phyloP scores from a whole-genome alignment of 164 flowering plant genomes.

The Stephania cephalantha region DNA sequence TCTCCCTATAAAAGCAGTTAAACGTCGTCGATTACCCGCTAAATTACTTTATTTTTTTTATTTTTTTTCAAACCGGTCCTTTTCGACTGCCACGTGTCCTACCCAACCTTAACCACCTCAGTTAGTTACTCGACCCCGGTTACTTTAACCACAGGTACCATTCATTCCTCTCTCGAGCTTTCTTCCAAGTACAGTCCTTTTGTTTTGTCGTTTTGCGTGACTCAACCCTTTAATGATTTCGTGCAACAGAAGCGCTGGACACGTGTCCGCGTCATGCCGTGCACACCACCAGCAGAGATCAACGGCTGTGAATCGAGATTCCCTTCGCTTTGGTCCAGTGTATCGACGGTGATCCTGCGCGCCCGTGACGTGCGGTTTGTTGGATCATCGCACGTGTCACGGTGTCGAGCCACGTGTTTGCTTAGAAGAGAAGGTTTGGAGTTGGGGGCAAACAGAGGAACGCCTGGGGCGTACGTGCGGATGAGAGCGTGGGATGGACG shows the following conservation, averaged over 20 bases:
- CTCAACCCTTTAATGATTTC: slow-evolving; percentile 27
- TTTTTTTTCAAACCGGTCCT: slow-evolving; percentile 17
- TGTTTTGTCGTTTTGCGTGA: slow-evolving; percentile 32
- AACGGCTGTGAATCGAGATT: slow-evolving; percentile 13
- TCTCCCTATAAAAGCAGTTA: background rate
- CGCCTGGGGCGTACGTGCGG: background rate
- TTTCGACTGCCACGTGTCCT: slow-evolving; percentile 2
- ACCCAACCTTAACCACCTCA: slow-evolving; percentile 6
- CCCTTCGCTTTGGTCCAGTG: background rate
- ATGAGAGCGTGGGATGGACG: background rate
- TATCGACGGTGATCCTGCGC: background rate
- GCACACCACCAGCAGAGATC: slow-evolving; percentile 10
- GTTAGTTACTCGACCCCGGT: slow-evolving; percentile 10
- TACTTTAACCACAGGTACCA: slow-evolving; percentile 1
- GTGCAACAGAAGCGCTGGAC: slow-evolving; percentile 13
- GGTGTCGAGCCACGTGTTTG: background rate
- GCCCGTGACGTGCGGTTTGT: background rate
- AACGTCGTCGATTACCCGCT: slow-evolving; percentile 15
- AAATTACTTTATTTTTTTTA: background rate
- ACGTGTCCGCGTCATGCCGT: slow-evolving; percentile 18
- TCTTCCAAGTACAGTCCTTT: slow-evolving; percentile 20
- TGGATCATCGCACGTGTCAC: slow-evolving; percentile 13
- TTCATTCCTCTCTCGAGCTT: slow-evolving; percentile 10
- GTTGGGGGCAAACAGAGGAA: background rate
- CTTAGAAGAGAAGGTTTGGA: background rate